A percentile compares a stretch with the other conserved stretches of the same genome.
These are phyloP conservation scores for Limtongozyma cylindracea DNA, from an alignment of 805 yeast genomes.

Conservation along the genomic window DNA sequence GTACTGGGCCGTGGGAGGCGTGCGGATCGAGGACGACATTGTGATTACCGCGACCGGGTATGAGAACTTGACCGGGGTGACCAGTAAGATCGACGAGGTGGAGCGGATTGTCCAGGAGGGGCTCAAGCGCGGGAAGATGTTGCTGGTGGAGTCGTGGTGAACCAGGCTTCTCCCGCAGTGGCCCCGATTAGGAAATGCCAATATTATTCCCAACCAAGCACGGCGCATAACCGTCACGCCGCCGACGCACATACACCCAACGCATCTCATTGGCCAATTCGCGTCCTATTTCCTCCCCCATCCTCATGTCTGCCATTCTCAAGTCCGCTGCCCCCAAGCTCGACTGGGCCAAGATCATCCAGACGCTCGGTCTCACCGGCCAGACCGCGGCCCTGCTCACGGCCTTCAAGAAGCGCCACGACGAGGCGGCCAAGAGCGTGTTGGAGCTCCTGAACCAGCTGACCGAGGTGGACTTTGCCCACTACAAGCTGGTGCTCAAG, in stretches of 20 bases:
- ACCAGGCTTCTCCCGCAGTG: too few relatives aligned
- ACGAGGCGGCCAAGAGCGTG: constrained; percentile 79
- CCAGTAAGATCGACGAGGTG: constrained; percentile 71
- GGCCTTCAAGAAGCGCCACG: constrained; percentile 94
- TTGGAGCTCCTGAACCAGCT: constrained; percentile 48
- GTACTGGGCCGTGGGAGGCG: constrained; percentile 88
- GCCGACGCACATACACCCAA: too few relatives aligned
- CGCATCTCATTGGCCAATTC: too few relatives aligned
- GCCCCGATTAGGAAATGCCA: too few relatives aligned
- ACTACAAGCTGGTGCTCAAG: constrained; percentile 61
- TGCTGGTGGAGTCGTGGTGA: too few relatives aligned
- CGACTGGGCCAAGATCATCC: constrained; percentile 84
- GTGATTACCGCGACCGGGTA: constrained; percentile 52
- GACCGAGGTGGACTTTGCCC: constrained; percentile 53
- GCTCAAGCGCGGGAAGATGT: constrained; percentile 34
- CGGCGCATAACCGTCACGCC: too few relatives aligned
- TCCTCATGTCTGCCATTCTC: too few relatives aligned
- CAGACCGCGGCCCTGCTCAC: constrained; percentile 72
- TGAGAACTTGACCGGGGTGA: constrained; percentile 62
- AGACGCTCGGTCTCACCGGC: constrained; percentile 81
- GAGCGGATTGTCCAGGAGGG: constrained; percentile 55
- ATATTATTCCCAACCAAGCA: too few relatives aligned
- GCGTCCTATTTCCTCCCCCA: too few relatives aligned
- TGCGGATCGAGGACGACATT: constrained; percentile 86
- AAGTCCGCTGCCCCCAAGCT: constrained; percentile 72